phyloP scores from a whole-genome alignment of 139 green algal genomes.

The Tetradesmus obliquus region DNA sequence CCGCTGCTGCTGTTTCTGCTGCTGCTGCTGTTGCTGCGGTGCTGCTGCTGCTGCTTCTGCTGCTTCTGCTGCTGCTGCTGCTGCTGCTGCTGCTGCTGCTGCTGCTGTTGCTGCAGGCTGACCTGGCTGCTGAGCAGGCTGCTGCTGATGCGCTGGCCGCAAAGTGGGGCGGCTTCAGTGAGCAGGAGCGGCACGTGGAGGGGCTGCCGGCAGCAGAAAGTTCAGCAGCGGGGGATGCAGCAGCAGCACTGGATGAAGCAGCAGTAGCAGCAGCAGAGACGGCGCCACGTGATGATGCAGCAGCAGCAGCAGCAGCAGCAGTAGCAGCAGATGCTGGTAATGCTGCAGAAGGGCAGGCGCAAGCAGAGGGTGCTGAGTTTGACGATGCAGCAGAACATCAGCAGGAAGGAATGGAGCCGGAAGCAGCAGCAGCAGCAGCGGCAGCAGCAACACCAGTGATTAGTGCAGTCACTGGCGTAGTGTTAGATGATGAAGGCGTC shows the following conservation, averaged over 20 bases:
- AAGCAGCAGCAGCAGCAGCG: no score
- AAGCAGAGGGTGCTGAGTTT: neutral
- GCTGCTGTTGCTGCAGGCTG: conserved; percentile 25
- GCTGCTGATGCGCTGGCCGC: conserved; percentile 8
- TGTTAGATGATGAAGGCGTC: no score
- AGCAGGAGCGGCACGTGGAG: neutral
- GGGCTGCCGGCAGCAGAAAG: neutral
- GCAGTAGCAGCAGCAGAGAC: neutral
- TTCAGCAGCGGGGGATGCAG: neutral
- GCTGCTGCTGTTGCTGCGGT: no score
- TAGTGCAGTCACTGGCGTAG: no score
- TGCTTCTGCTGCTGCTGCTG: no score
- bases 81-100: neutral
- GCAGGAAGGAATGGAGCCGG: no score
- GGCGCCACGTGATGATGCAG: neutral
- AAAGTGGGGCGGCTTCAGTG: conserved; percentile 13
- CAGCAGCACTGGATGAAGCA: neutral
- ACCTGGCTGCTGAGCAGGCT: conserved; percentile 7
- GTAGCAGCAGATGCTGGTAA: neutral
- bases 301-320: neutral
- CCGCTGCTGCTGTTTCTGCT: neutral
- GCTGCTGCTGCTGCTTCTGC: no score
- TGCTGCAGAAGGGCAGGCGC: no score
- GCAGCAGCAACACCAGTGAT: no score
- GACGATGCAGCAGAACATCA: neutral